Percentiles rank a stretch among this genome's conserved stretches.
phyloP scores from a whole-genome alignment of 495 filamentous ascomycete genomes.

The Aspergillus olivimuriae region DNA sequence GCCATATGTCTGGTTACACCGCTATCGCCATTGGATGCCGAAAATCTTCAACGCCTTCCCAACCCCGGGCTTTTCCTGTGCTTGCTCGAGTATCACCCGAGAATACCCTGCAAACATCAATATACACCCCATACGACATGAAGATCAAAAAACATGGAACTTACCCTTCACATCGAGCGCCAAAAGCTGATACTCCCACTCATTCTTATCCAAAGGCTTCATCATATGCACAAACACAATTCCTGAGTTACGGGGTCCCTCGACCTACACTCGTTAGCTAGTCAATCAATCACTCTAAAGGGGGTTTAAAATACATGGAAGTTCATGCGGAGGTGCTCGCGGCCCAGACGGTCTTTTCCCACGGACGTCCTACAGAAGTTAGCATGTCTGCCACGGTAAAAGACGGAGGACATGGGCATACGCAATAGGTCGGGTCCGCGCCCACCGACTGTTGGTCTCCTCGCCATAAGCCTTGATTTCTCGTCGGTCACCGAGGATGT shows the following conservation, averaged over 20 bases:
- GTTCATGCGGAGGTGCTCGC: conserved; percentile 77
- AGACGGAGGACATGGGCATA: conserved; percentile 22
- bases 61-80: conserved; percentile 31
- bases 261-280: conserved; percentile 50
- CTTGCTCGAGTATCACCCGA: conserved; percentile 44
- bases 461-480: conserved; percentile 84
- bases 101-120: conserved; percentile 28
- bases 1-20: no score
- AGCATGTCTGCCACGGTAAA: background rate
- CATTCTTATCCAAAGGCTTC: conserved; percentile 52
- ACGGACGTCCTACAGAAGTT: conserved; percentile 46
- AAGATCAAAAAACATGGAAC: background rate
- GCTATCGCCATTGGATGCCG: conserved; percentile 49
- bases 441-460: conserved; percentile 74
- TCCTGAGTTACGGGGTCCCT: conserved; percentile 72
- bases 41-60: conserved; percentile 41
- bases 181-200: conserved; percentile 77
- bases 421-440: conserved; percentile 77
- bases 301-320: conserved; percentile 60
- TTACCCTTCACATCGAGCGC: conserved; percentile 68
- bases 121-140: background rate
- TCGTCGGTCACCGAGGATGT: conserved; percentile 67
- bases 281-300: no score
- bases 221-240: conserved; percentile 72
- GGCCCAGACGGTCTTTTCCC: conserved; percentile 65